These are phyloP conservation scores for Ensete ventricosum DNA, from an alignment of 176 grass and related monocot genomes.

Conservation along the genomic window DNA sequence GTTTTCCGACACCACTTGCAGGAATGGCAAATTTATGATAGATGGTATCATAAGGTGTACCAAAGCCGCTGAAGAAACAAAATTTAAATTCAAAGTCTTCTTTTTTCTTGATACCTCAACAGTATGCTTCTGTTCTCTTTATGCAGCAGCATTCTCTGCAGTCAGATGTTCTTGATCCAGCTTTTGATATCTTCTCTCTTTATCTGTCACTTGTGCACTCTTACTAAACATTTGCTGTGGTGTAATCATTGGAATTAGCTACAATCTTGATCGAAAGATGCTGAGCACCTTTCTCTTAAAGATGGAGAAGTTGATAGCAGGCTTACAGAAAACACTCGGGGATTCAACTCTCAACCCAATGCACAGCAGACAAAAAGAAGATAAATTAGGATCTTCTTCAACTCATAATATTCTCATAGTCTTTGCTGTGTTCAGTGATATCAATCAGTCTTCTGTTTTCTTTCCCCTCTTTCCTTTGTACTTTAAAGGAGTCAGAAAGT, in stretches of 20 bases:
- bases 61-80: not conserved
- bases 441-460: no score
- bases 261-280: not conserved
- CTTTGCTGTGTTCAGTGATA: no score
- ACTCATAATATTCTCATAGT: no score
- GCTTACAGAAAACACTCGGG: not conserved
- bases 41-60: not conserved
- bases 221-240: not conserved
- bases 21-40: no score
- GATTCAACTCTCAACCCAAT: not conserved
- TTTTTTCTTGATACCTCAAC: not conserved
- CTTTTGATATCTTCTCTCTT: conserved; percentile 3
- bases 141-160: not conserved
- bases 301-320: not conserved
- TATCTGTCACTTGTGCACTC: not conserved
- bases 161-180: not conserved
- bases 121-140: not conserved
- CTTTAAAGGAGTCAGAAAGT: no score
- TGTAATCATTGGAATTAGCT: conserved; percentile 1
- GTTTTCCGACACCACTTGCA: no score
- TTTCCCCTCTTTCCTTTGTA: no score
- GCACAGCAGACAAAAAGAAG: not conserved
- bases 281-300: not conserved
- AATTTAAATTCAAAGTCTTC: not conserved
- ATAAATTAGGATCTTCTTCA: not conserved